Base-by-base conservation (phyloP, 73 alveolate genomes). In the Paramecium primaurelia region DNA sequence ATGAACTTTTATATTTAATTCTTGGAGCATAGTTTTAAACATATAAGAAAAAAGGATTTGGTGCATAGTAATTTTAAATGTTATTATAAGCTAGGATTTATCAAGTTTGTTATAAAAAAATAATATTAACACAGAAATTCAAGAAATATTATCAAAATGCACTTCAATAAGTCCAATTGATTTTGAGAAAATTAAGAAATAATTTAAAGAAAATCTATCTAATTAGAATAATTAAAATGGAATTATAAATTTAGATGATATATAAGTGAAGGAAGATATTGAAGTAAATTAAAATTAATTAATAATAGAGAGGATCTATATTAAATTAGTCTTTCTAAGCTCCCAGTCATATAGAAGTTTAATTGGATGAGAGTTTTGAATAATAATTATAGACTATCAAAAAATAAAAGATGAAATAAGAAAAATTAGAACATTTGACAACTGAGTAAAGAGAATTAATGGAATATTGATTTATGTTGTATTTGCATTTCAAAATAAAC, bases 341-440 rank as follows among this genome's bases (percentile, higher is more conserved):
- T 16, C 87, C 87, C 8, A 73, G 87, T 38, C 58, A 73, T n/a
- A 40, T 73, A 73, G 87, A 73, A 16, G 59, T 73, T 73, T 73
- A 73, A 40, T 40, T 73, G n/a, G 87, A 73, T 73, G 87, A 73
- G 37, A 73, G 87, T 73, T 73, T 73, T 20, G 87, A 73, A 73
- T 30, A 73, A 18, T 37, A 73, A 40, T 40, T 73, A 11, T 38
- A 73, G 22, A 73, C 87, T 4, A 73, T 73, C 4, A 73, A 73
- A 38, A 73, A 73, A 20, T 38, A 73, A 40, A 73, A 73, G 47
- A 34, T 73, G 38, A 73, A 73, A 20, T 18, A 73, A 40, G 87
- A 73, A 36, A 73, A 73, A 18, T 73, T 73, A 11, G 87, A 73
- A 73, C 87, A 73, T 73, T 73, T 73, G 18, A 73, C 87, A 36